Percentiles rank a stretch among this genome's conserved stretches.
These are phyloP conservation scores for Candida tibetensis DNA, from an alignment of 805 yeast species.

Conservation along the genomic window DNA sequence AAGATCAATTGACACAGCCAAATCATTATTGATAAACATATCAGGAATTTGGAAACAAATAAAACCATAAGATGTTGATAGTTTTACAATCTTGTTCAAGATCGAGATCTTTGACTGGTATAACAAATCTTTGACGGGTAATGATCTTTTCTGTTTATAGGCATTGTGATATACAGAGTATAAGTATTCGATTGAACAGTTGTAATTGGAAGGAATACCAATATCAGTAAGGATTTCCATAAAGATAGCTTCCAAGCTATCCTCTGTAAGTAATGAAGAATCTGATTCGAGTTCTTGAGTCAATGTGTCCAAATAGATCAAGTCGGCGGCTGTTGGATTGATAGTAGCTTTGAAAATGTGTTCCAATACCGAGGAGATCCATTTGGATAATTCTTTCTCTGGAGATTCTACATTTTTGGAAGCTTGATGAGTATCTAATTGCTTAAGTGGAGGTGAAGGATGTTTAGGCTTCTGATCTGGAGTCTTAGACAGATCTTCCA, in stretches of 20 bases:
- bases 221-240: slow-evolving; percentile 55
- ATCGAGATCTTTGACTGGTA: slow-evolving; percentile 36
- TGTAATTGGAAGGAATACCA: slow-evolving; percentile 38
- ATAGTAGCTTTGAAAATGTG: slow-evolving; percentile 35
- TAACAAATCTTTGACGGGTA: slow-evolving; percentile 40
- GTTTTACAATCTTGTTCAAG: slow-evolving; percentile 47
- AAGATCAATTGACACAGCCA: slow-evolving; percentile 24
- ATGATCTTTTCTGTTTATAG: slow-evolving; percentile 39
- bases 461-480: slow-evolving; percentile 27
- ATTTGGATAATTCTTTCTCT: slow-evolving; percentile 28
- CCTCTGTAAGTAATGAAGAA: slow-evolving; percentile 20
- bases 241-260: slow-evolving; percentile 48
- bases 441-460: slow-evolving; percentile 31
- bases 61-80: slow-evolving; percentile 60
- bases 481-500: not conserved
- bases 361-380: slow-evolving; percentile 41
- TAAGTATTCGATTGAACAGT: slow-evolving; percentile 47
- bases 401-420: slow-evolving; percentile 4
- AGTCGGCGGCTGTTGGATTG: slow-evolving; percentile 13
- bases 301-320: slow-evolving; percentile 23
- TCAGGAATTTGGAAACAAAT: slow-evolving; percentile 70
- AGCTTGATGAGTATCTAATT: too few species aligned
- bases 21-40: slow-evolving; percentile 45
- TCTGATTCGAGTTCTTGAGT: slow-evolving; percentile 19
- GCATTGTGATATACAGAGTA: slow-evolving; percentile 44